Conservation (phyloP, 108 stramenopile species). For the Schizochytrium sp. region DNA sequence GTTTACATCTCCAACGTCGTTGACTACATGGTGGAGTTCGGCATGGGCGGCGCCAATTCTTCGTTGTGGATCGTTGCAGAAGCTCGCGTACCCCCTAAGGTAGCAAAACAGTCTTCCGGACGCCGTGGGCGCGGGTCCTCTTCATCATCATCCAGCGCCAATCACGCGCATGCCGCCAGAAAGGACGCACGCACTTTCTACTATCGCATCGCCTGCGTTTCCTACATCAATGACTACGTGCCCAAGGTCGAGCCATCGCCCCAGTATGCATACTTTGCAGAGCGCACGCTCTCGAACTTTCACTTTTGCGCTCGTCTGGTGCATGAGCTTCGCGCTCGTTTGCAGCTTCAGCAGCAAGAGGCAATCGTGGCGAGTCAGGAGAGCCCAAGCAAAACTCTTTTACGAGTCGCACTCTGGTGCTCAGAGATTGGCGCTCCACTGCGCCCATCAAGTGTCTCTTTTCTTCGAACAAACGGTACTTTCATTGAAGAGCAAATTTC, state of each 20-base stretch:
- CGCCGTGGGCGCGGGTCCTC: no score
- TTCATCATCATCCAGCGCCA: no score
- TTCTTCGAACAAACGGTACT: background rate
- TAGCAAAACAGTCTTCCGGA: no score
- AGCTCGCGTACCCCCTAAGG: no score
- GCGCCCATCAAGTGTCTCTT: background rate
- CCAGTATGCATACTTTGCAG: background rate
- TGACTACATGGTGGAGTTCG: background rate
- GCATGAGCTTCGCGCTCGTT: background rate
- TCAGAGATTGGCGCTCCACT: background rate
- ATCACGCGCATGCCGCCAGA: background rate
- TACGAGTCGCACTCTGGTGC: background rate
- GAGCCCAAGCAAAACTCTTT: background rate
- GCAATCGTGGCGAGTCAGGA: background rate
- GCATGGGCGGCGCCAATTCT: background rate
- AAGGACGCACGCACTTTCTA: background rate
- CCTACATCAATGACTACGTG: background rate
- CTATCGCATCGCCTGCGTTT: background rate
- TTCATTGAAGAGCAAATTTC: background rate
- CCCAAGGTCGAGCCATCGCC: background rate
- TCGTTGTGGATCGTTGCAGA: constrained; percentile 7
- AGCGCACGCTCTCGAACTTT: background rate
- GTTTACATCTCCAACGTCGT: background rate
- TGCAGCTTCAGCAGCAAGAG: background rate
- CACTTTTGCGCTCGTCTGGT: background rate